Base-by-base conservation (phyloP, 2,329 filamentous ascomycete genomes). In the Hypoxylon rubiginosum region DNA sequence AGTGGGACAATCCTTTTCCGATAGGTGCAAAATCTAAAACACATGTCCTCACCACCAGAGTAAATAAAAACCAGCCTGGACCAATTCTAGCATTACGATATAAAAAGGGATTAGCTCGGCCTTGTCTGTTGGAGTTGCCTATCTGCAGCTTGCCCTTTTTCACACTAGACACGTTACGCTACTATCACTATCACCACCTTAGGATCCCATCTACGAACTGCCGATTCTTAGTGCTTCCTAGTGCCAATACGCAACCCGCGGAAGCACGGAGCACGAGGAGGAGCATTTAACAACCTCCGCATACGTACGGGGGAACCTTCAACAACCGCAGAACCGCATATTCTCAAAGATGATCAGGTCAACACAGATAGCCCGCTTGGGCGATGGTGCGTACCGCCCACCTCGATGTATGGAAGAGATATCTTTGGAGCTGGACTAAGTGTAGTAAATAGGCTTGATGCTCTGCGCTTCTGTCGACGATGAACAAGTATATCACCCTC, bases 391-490 rank as follows among this genome's bases (percentile, higher is more conserved):
- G 74, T 67, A 32, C 41, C 15, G 64, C 61, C 17, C 19, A 17
- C n/a, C 39, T 43, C 7, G n/a, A 7, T n/a, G 4, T 36, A 10
- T 11, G n/a, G n/a, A n/a, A 32, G 4, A 32, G 51, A 59, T 28
- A 54, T 26, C 70, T 75, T 39, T 52, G 0, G 54, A 52, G 34
- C 58, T 6, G 28, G 57, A 67, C 52, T 67, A 63, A 70, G 54
- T 75, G 41, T 17, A 56, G 10, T 1, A 7, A 17, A 11, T 24
- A 97, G 94, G 95, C 86, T 88, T 98, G 71, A 94, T 97, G 86
- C 88, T 99, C 72, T 95, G 94, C 77, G 95, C 95, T 65, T 97
- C 94, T 1, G 93, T 97, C 74, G 96, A 98, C 80, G 94, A 97
- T 79, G 92, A 93, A 76, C 89, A 92, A 68, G 70, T 71, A 71